Base-by-base conservation (phyloP, 345 rosid species). In the Acer negundo region DNA sequence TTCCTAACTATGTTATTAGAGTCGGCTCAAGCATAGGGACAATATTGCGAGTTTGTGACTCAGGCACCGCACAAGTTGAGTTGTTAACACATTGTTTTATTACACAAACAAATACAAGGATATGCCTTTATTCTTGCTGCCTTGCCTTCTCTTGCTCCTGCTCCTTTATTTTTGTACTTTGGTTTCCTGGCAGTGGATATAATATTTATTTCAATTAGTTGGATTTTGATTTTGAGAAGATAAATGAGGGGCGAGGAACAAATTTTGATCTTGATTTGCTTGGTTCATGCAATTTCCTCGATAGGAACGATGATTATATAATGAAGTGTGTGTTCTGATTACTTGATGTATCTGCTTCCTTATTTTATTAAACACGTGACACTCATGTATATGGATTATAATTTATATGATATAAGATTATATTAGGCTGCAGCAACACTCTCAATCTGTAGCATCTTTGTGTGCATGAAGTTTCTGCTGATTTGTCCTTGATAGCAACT, bases 51-150 rank as follows among this genome's bases (percentile, higher is more conserved):
- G 22, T 59, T 20, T 59, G 63, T n/a, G 63, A 22, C 26, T 59
- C 13, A n/a, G 63, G 13, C 20, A 58, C 56, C 62, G n/a, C 19
- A 16, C 62, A 19, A 67, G 71, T 68, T 67, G 51, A 68, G 71
- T 6, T 8, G 22, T 67, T 40, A 38, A 40, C 51, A 67, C 26
- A 19, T 38, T n/a, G 42, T 67, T 67, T 40, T 19, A 7, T 38
- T 19, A 6, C 70, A 19, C 13, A 40, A 35, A 8, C 5, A 40
- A 38, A 19, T 1, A 38, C 22, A 2, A 13, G 49, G 49, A 35
- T 35, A 35, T 35, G 38, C 38, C 4, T 35, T 35, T 35, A 35
- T 35, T 35, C 38, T 35, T 35, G 6, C 38, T 35, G 38, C 38
- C 38, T 35, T 4, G 5, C 26, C 70, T 67, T n/a, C 4, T 44